Percentiles rank a stretch among this genome's conserved stretches.
Conservation (phyloP, 768 basidiomycete species). For the Phanerochaete sordida region DNA sequence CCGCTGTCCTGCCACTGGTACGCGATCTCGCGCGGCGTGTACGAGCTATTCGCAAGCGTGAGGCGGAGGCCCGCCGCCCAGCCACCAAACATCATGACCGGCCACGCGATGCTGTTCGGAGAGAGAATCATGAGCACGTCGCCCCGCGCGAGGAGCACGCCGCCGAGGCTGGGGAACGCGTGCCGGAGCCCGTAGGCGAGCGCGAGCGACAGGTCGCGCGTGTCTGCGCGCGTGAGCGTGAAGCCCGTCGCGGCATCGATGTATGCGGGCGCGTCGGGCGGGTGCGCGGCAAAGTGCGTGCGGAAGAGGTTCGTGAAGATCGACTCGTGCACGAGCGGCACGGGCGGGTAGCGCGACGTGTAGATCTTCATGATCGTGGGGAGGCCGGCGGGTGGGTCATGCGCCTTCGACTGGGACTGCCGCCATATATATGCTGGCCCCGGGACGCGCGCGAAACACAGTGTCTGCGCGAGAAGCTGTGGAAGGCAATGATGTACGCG, state of each 20-base stretch:
- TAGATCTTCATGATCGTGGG: conserved; percentile 33
- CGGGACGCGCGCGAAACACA: no score
- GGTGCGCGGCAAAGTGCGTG: conserved; percentile 21
- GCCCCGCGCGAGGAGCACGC: conserved; percentile 39
- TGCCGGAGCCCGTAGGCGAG: conserved; percentile 56
- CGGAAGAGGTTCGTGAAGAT: conserved; percentile 49
- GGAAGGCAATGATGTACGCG: no score
- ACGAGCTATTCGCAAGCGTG: conserved; percentile 72
- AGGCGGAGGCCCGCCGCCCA: conserved; percentile 65
- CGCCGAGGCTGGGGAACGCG: conserved; percentile 12
- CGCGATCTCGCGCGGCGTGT: conserved; percentile 62
- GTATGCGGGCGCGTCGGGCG: conserved; percentile 42
- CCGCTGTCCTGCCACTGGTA: conserved; percentile 69
- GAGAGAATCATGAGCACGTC: conserved; percentile 67
- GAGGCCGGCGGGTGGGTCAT: no score
- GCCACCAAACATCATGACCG: conserved; percentile 40
- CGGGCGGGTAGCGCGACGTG: conserved; percentile 37
- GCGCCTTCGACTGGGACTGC: no score
- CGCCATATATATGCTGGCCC: no score
- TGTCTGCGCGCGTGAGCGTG: conserved; percentile 50
- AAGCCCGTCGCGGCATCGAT: conserved; percentile 62
- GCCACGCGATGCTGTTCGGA: conserved; percentile 63
- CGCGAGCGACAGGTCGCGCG: conserved; percentile 50
- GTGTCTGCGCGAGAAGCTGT: no score
- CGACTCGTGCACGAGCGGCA: conserved; percentile 38